Conservation (phyloP, 202 grass and related monocot species). For the Schoenoplectus triqueter region DNA sequence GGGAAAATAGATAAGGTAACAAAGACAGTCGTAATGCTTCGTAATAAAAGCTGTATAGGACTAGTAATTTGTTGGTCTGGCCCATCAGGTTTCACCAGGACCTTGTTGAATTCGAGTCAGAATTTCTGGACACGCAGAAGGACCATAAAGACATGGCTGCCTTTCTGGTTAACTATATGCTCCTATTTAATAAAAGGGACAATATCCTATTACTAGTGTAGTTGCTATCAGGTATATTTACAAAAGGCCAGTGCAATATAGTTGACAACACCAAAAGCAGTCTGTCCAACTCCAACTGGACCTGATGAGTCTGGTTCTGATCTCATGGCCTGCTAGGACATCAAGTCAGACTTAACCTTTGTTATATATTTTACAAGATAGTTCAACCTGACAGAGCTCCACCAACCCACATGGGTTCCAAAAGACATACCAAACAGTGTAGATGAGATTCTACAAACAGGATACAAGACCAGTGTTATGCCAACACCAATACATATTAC, state of each 20-base stretch:
- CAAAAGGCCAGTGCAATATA: not conserved
- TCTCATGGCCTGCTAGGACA: not conserved
- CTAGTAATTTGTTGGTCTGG: not conserved
- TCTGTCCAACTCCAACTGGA: not conserved
- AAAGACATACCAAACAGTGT: no score
- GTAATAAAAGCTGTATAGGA: not conserved
- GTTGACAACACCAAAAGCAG: not conserved
- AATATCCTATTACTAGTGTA: not conserved
- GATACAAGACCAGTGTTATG: not conserved
- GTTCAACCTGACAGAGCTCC: not conserved
- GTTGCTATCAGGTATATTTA: not conserved
- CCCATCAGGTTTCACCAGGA: not conserved
- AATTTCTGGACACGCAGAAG: not conserved
- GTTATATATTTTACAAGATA: not conserved
- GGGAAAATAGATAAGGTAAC: not conserved
- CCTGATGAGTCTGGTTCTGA: slow-evolving; percentile 12
- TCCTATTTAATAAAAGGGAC: slow-evolving; percentile 11
- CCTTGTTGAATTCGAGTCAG: slow-evolving; percentile 3
- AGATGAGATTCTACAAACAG: not conserved
- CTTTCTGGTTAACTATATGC: not conserved
- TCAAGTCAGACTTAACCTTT: not conserved
- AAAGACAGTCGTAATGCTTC: not conserved
- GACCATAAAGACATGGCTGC: not conserved
- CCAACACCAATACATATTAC: not conserved
- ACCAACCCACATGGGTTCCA: no score